phyloP scores from a whole-genome alignment of 208 protist genomes.

The Wallacemonas sp. region DNA sequence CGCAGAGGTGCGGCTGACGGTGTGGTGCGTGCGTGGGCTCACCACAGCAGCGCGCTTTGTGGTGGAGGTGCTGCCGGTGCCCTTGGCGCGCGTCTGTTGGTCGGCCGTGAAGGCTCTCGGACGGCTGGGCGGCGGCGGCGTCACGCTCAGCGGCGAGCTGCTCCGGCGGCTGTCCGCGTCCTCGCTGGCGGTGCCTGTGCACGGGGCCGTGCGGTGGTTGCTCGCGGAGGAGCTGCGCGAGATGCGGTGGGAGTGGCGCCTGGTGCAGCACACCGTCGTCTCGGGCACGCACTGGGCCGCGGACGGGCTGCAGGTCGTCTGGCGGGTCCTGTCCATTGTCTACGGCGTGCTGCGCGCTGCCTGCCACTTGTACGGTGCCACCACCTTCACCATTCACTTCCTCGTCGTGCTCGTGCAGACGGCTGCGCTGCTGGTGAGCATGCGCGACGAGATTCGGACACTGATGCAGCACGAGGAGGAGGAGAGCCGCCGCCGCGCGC shows the following conservation, averaged over 20 bases:
- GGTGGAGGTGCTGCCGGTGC: background rate
- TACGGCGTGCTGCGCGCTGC: background rate
- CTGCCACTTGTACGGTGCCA: slow-evolving; percentile 45
- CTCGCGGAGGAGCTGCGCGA: slow-evolving; percentile 23
- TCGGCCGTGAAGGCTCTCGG: background rate
- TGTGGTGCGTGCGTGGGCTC: slow-evolving; percentile 16
- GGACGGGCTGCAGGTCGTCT: background rate
- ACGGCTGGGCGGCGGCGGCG: background rate
- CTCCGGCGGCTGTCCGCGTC: slow-evolving; percentile 1
- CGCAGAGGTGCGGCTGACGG: slow-evolving; percentile 47
- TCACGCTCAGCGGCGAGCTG: slow-evolving; percentile 6
- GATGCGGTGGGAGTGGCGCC: slow-evolving; percentile 36
- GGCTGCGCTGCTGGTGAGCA: slow-evolving; percentile 50
- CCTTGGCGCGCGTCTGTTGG: background rate
- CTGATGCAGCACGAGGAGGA: slow-evolving; percentile 28
- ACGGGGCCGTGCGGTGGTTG: slow-evolving; percentile 6
- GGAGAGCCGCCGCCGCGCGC: slow-evolving; percentile 12
- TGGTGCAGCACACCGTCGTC: slow-evolving; percentile 15
- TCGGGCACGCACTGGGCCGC: background rate
- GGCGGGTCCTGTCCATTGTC: background rate
- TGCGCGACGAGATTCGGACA: slow-evolving; percentile 70
- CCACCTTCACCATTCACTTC: slow-evolving; percentile 69
- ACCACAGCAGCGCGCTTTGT: slow-evolving; percentile 10
- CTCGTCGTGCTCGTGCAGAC: slow-evolving; percentile 66
- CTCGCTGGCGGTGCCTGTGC: slow-evolving; percentile 10